A percentile compares a stretch with the other conserved stretches of the same genome.
Conservation (phyloP, 2,329 filamentous ascomycete species). For the Venturia carpophila region DNA sequence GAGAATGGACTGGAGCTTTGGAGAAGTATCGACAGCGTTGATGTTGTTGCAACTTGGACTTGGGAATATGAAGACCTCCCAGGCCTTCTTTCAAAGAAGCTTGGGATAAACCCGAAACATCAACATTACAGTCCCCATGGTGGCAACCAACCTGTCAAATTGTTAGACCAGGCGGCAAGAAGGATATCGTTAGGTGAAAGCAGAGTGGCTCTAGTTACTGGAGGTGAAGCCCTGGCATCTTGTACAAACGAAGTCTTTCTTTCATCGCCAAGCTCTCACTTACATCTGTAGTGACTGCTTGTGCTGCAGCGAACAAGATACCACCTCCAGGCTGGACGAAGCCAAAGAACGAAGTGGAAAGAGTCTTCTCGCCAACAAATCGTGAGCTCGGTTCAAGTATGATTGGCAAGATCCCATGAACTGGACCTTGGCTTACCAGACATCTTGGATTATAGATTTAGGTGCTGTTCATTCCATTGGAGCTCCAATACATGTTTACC, state of each 20-base stretch:
- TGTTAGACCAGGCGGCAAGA: conserved; percentile 57
- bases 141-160: conserved; percentile 53
- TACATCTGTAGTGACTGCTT: conserved; percentile 41
- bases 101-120: conserved; percentile 44
- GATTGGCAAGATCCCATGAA: conserved; percentile 9
- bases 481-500: conserved; percentile 59
- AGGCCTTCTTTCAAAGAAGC: conserved; percentile 41
- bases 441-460: conserved; percentile 35
- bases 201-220: conserved; percentile 52
- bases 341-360: conserved; percentile 39
- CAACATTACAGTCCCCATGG: conserved; percentile 50
- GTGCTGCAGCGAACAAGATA: conserved; percentile 43
- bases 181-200: conserved; percentile 47
- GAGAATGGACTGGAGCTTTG: conserved; percentile 31
- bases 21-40: conserved; percentile 48
- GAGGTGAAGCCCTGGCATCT: conserved; percentile 58
- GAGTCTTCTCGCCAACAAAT: conserved; percentile 46
- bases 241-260: conserved; percentile 31
- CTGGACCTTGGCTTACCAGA: conserved; percentile 14
- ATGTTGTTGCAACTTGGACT: conserved; percentile 56
- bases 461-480: conserved; percentile 52
- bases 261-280: conserved; percentile 19
- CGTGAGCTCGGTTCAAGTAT: conserved; percentile 18
- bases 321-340: conserved; percentile 55
- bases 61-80: conserved; percentile 58